Evolutionary conservation across 169 alveolate species (phyloP).

Genomic region (Amoebophrya sp.): DNA sequence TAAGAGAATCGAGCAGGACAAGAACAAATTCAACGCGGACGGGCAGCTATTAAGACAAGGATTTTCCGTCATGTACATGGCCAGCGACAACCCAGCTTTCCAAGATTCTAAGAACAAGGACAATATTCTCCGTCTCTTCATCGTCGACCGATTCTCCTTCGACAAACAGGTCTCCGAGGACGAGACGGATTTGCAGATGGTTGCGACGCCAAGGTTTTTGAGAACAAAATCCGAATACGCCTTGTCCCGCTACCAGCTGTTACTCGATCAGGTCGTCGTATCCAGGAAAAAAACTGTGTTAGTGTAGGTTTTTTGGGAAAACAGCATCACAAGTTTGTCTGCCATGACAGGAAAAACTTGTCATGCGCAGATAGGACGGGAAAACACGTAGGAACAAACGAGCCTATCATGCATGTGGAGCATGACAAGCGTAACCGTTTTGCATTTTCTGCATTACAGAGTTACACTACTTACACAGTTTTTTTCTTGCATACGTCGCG

Average conservation of each 20-base stretch:
- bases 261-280: constrained; percentile 38
- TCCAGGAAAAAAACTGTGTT: too few relatives aligned
- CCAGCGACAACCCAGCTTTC: neutral
- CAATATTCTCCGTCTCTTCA: neutral
- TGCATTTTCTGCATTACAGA: too few relatives aligned
- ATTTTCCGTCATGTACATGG: constrained; percentile 2
- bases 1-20: neutral
- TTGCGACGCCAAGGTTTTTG: constrained; percentile 30
- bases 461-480: too few relatives aligned
- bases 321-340: too few relatives aligned
- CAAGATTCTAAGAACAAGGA: neutral
- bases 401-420: too few relatives aligned
- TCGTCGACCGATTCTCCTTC: neutral
- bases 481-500: too few relatives aligned
- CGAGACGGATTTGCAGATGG: constrained; percentile 27
- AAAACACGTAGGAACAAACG: too few relatives aligned
- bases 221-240: constrained; percentile 16
- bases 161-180: constrained; percentile 13
- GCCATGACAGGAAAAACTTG: too few relatives aligned
- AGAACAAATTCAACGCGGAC: neutral
- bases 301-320: too few relatives aligned
- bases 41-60: too few relatives aligned
- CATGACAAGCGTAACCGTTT: too few relatives aligned
- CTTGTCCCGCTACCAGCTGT: constrained; percentile 30
- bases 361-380: too few relatives aligned